phyloP scores from a whole-genome alignment of 768 basidiomycete genomes.

The Steccherinum ochraceum region DNA sequence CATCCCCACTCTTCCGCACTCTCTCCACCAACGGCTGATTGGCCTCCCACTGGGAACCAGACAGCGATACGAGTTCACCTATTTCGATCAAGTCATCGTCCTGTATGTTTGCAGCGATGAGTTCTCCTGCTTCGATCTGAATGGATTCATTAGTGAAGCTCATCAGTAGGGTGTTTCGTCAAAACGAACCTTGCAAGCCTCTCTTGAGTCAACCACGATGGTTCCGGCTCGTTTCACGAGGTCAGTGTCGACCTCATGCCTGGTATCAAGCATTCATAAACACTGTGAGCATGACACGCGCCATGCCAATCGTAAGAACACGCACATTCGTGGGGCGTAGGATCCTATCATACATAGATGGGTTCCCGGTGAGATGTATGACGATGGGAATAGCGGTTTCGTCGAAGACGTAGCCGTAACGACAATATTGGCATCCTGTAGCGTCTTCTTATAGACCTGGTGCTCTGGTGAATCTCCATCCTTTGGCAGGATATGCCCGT shows the following conservation, averaged over 20 bases:
- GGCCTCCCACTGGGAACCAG: conserved; percentile 8
- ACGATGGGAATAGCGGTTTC: conserved; percentile 60
- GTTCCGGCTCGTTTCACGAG: conserved; percentile 50
- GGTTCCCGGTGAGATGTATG: conserved; percentile 54
- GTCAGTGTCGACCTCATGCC: conserved; percentile 55
- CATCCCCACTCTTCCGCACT: conserved; percentile 20
- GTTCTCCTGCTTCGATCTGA: conserved; percentile 68
- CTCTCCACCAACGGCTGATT: conserved; percentile 9
- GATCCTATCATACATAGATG: conserved; percentile 78
- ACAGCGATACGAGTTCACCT: conserved; percentile 41
- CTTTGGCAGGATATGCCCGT: conserved; percentile 2
- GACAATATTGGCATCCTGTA: conserved; percentile 54
- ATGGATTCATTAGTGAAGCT: background rate
- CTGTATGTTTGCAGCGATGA: conserved; percentile 48
- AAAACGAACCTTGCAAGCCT: conserved; percentile 46
- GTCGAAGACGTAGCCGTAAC: conserved; percentile 71
- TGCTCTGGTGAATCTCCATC: background rate
- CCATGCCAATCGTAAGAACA: background rate
- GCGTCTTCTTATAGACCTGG: conserved; percentile 11
- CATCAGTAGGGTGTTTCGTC: background rate
- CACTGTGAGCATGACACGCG: background rate
- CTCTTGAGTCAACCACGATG: conserved; percentile 69
- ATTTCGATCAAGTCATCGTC: conserved; percentile 52
- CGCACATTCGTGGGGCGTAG: conserved; percentile 69
- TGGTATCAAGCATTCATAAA: conserved; percentile 5